Percentiles rank a stretch among this genome's conserved stretches.
phyloP scores from a whole-genome alignment of 2,329 filamentous ascomycete species.

The Cladophialophora bantiana region DNA sequence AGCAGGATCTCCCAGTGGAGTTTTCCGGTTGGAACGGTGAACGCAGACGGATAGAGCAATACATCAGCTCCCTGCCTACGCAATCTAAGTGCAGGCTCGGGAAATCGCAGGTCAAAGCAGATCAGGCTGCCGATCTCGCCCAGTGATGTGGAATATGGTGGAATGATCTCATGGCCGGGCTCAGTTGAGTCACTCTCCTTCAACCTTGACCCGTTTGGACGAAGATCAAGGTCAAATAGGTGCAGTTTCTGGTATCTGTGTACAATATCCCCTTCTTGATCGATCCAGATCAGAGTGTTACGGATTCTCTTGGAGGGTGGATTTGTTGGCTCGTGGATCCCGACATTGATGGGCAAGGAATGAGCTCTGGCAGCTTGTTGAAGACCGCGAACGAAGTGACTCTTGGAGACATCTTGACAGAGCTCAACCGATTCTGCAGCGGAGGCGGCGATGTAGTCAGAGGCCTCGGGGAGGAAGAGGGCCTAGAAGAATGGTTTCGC shows the following conservation, averaged over 20 bases:
- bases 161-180: constrained; percentile 65
- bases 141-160: constrained; percentile 75
- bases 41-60: constrained; percentile 86
- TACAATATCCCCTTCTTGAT: constrained; percentile 63
- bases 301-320: constrained; percentile 60
- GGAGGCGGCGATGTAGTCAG: constrained; percentile 81
- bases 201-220: constrained; percentile 57
- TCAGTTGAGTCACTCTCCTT: constrained; percentile 74
- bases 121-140: constrained; percentile 81
- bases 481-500: constrained; percentile 55
- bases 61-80: constrained; percentile 73
- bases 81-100: constrained; percentile 74
- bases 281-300: constrained; percentile 73
- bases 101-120: constrained; percentile 90
- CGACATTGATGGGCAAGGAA: constrained; percentile 78
- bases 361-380: constrained; percentile 70
- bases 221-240: constrained; percentile 77
- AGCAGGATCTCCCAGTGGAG: constrained; percentile 87
- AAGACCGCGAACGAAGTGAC: constrained; percentile 78
- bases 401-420: constrained; percentile 69
- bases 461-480: constrained; percentile 90
- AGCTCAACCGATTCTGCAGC: constrained; percentile 73
- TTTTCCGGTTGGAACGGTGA: constrained; percentile 82
- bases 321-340: constrained; percentile 77
- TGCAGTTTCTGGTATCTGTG: constrained; percentile 87